These are phyloP conservation scores for Obelidium mucronatum DNA, from an alignment of 192 early-diverging fungal genomes.

Conservation along the genomic window DNA sequence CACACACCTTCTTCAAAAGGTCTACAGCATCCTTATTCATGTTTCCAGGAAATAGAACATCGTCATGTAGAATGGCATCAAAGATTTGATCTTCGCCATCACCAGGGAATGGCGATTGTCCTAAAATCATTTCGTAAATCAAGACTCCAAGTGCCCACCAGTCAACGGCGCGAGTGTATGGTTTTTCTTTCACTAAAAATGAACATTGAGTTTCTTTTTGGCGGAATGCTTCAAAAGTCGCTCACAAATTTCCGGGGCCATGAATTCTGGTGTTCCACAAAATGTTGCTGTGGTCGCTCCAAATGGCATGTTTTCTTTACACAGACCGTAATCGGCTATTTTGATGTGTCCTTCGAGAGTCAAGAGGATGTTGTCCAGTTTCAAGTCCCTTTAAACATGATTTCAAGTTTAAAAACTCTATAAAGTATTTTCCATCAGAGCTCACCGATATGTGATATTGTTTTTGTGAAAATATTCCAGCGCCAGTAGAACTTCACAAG, in stretches of 20 bases:
- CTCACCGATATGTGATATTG: slow-evolving; percentile 86
- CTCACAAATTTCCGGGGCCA: slow-evolving; percentile 92
- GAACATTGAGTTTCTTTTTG: background rate
- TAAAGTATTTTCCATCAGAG: background rate
- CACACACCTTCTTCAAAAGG: slow-evolving; percentile 87
- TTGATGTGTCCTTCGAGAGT: slow-evolving; percentile 95
- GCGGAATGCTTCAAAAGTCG: slow-evolving; percentile 47
- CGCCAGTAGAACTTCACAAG: slow-evolving; percentile 92
- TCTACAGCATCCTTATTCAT: slow-evolving; percentile 94
- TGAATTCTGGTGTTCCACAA: slow-evolving; percentile 98
- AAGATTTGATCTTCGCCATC: slow-evolving; percentile 99
- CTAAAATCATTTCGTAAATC: slow-evolving; percentile 72
- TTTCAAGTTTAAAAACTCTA: background rate
- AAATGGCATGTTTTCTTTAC: slow-evolving; percentile 94
- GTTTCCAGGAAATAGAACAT: slow-evolving; percentile 92
- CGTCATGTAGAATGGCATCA: slow-evolving; percentile 95
- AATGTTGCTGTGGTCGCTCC: slow-evolving; percentile 91
- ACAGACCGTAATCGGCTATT: slow-evolving; percentile 98
- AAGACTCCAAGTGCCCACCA: slow-evolving; percentile 94
- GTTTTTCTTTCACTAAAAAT: slow-evolving; percentile 70
- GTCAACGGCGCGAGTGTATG: slow-evolving; percentile 95
- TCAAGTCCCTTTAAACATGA: slow-evolving; percentile 82
- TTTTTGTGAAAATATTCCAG: slow-evolving; percentile 96
- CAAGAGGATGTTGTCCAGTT: slow-evolving; percentile 95
- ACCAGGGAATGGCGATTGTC: slow-evolving; percentile 87